Percentiles rank a stretch among this genome's conserved stretches.
phyloP scores from a whole-genome alignment of 108 stramenopile genomes.

The Skeletonema potamos region DNA sequence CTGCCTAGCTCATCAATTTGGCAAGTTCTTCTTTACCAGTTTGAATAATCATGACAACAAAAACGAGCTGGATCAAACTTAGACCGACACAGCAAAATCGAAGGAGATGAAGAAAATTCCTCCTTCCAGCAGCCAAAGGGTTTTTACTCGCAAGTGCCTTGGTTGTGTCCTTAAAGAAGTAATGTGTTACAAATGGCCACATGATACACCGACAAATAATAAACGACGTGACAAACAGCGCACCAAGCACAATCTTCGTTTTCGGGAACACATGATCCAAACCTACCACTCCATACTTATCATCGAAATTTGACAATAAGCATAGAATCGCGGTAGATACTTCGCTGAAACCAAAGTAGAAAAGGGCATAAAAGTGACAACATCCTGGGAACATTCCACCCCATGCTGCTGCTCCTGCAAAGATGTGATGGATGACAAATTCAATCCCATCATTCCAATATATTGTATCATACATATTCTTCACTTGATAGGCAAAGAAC shows the following conservation, averaged over 20 bases:
- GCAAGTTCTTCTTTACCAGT: slow-evolving; percentile 64
- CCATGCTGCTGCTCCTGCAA: slow-evolving; percentile 68
- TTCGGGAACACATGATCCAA: slow-evolving; percentile 73
- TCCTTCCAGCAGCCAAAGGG: slow-evolving; percentile 44
- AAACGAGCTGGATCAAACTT: slow-evolving; percentile 68
- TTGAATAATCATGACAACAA: slow-evolving; percentile 72
- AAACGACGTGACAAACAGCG: slow-evolving; percentile 71
- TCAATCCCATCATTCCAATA: slow-evolving; percentile 83
- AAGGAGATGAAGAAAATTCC: slow-evolving; percentile 50
- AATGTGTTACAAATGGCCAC: slow-evolving; percentile 75
- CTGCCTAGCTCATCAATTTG: slow-evolving; percentile 22
- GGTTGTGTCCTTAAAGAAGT: slow-evolving; percentile 63
- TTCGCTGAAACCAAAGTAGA: slow-evolving; percentile 84
- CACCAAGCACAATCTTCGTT: slow-evolving; percentile 64
- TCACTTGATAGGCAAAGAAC: slow-evolving; percentile 82
- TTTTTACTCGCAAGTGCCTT: slow-evolving; percentile 46
- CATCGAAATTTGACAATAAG: slow-evolving; percentile 85
- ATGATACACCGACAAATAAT: slow-evolving; percentile 69
- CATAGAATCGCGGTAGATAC: slow-evolving; percentile 74
- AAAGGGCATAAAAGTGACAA: slow-evolving; percentile 68
- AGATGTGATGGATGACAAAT: slow-evolving; percentile 79
- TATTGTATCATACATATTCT: slow-evolving; percentile 81
- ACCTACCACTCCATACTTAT: slow-evolving; percentile 69
- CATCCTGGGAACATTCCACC: slow-evolving; percentile 69
- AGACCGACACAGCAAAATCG: slow-evolving; percentile 53